Conservation (phyloP, 1,284 basidiomycete genomes). For the Sporisorium graminicola region DNA sequence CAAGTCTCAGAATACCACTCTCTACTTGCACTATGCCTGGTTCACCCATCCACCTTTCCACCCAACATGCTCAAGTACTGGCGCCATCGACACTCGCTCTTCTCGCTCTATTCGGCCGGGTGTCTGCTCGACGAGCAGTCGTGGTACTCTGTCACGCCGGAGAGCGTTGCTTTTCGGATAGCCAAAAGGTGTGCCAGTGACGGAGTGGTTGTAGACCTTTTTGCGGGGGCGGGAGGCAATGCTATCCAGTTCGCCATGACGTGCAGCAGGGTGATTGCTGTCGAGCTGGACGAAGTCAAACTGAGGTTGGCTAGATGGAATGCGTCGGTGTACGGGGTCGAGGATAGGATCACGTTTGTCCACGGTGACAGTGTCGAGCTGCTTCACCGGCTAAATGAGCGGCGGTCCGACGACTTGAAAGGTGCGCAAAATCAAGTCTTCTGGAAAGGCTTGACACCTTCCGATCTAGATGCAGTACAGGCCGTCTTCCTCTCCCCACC, state of each 20-base stretch:
- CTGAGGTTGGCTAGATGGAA: conserved; percentile 91
- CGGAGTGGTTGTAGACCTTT: conserved; percentile 82
- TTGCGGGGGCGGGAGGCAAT: conserved; percentile 98
- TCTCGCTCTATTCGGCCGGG: conserved; percentile 59
- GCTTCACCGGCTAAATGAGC: conserved; percentile 68
- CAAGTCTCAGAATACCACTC: conserved; percentile 9
- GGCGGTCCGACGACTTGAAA: background rate
- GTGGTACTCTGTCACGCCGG: conserved; percentile 97
- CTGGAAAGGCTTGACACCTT: conserved; percentile 22
- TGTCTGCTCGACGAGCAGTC: conserved; percentile 81
- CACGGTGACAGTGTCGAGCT: conserved; percentile 87
- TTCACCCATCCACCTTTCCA: conserved; percentile 29
- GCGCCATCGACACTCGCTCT: conserved; percentile 52
- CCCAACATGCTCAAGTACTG: conserved; percentile 44
- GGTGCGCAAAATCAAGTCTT: conserved; percentile 4
- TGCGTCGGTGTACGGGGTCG: conserved; percentile 88
- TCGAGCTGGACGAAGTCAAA: conserved; percentile 86
- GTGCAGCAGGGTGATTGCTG: conserved; percentile 90
- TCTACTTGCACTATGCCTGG: conserved; percentile 21
- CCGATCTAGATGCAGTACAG: conserved; percentile 28
- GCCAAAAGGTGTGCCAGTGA: conserved; percentile 81
- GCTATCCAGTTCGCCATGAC: conserved; percentile 96
- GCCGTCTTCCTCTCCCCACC: conserved; percentile 61
- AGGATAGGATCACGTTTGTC: conserved; percentile 92
- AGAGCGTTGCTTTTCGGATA: conserved; percentile 88